Evolutionary conservation across 2,329 filamentous ascomycete genomes (phyloP), one percentile per base, ranked within the genome.

Genomic region (Cercospora sojina): DNA sequence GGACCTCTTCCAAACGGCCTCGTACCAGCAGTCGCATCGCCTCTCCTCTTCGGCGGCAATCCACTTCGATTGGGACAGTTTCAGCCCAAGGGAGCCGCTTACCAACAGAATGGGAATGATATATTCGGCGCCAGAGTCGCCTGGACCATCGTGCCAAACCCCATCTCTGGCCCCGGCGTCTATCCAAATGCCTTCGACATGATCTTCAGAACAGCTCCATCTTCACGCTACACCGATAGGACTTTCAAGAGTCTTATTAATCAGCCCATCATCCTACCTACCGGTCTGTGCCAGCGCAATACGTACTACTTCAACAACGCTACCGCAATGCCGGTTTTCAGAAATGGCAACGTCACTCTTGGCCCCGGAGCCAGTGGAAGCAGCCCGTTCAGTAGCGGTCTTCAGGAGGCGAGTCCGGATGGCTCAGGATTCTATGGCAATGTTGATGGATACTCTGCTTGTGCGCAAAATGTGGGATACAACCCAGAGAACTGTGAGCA

Each of bases 291-390:
- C 35, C 71, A 73, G 61, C 53, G 70, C 16, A 73, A 72, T 43
- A 66, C 69, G n/a, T 72, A 70, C 51, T 74, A 73, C 64, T 73
- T 72, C 59, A 72, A 58, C 55, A 73, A 73, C 31, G 71, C 69
- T 0, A 73, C 72, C 1, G 70, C 70, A 25, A 32, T 58, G 25
- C 69, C 70, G 43, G 59, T 62, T 3, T 62, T 70, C 49, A 57
- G 56, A 25, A 61, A 67, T 31, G 72, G 71, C 16, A 67, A 72
- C 43, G 71, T 74, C 20, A 74, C 71, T 1, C 49, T 73, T 1
- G 72, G 71, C 8, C 69, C 71, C 1, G 72, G 64, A 1, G 69
- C 68, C 13, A 70, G 69, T 66, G 71, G 72, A 2, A 12, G n/a
- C 5, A 57, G 38, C 60, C 58, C 64, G 18, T 64, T 58, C 16